Percentiles rank a stretch among this genome's conserved stretches.
phyloP scores from a whole-genome alignment of 352 stramenopile species.

The Globisporangium irregulare region DNA sequence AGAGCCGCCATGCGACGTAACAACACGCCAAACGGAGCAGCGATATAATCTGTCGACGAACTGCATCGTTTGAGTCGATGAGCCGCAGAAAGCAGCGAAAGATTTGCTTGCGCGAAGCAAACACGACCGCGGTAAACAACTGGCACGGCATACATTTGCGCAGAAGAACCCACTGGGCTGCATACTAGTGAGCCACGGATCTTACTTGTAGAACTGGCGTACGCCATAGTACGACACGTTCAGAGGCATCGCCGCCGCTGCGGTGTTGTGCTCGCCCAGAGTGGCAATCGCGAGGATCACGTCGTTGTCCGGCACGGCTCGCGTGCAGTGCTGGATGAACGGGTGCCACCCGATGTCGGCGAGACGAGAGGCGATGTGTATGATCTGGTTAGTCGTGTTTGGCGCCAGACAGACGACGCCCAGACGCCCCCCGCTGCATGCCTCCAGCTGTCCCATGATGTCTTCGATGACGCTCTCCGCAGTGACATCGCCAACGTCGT shows the following conservation, averaged over 20 bases:
- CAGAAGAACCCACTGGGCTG: not conserved
- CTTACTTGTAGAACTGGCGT: constrained; percentile 6
- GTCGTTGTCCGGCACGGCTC: not conserved
- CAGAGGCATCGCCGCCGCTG: not conserved
- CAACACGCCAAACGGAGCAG: constrained; percentile 1
- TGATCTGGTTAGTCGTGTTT: not conserved
- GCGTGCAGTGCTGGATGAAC: not conserved
- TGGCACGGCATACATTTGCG: not conserved
- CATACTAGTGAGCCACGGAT: not conserved
- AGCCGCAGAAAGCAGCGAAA: not conserved
- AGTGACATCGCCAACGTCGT: not conserved
- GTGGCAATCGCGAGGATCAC: not conserved
- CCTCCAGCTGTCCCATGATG: constrained; percentile 2
- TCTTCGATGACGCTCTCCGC: constrained; percentile 1
- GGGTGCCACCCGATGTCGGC: not conserved
- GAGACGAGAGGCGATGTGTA: not conserved
- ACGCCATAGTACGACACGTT: constrained; percentile 3
- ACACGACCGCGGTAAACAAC: not conserved
- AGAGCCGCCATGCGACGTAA: not conserved
- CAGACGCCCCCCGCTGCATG: not conserved
- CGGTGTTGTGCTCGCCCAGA: not conserved
- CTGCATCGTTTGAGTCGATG: not conserved
- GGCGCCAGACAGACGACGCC: not conserved
- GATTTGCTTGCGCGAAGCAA: not conserved
- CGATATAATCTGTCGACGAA: constrained; percentile 6